A percentile compares a stretch with the other conserved stretches of the same genome.
phyloP scores from a whole-genome alignment of 108 stramenopile genomes.

The Schizochytrium sp. region DNA sequence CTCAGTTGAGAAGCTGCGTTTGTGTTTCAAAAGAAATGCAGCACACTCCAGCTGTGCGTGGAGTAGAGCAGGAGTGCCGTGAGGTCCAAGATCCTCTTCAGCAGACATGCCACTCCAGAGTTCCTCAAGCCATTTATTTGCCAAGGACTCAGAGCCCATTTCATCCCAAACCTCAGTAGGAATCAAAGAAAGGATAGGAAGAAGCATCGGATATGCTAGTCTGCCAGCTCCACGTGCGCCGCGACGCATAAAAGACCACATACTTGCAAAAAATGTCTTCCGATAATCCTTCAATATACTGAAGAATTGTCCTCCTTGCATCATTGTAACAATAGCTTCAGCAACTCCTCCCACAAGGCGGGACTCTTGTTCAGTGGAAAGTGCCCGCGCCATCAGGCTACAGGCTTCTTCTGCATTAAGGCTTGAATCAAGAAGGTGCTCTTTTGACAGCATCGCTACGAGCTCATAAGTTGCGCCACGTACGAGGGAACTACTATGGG shows the following conservation, averaged over 20 bases:
- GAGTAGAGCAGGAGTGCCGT: constrained; percentile 20
- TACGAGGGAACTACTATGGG: background rate
- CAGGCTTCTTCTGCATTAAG: background rate
- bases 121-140: constrained; percentile 34
- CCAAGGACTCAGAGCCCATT: background rate
- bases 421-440: background rate
- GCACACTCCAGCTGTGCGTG: constrained; percentile 15
- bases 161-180: background rate
- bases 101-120: constrained; percentile 9
- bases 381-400: background rate
- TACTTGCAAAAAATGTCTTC: constrained; percentile 17
- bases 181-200: constrained; percentile 45
- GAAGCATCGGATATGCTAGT: background rate
- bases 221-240: constrained; percentile 3
- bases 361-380: background rate
- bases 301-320: background rate
- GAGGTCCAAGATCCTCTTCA: constrained; percentile 33
- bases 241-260: constrained; percentile 23
- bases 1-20: background rate
- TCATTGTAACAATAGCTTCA: background rate
- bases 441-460: constrained; percentile 16
- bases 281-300: background rate
- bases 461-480: constrained; percentile 15
- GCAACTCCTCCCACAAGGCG: background rate
- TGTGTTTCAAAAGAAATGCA: background rate